These are phyloP conservation scores for Entelexis sorbosivorans DNA, from an alignment of 1,139 yeast genomes.

Conservation along the genomic window DNA sequence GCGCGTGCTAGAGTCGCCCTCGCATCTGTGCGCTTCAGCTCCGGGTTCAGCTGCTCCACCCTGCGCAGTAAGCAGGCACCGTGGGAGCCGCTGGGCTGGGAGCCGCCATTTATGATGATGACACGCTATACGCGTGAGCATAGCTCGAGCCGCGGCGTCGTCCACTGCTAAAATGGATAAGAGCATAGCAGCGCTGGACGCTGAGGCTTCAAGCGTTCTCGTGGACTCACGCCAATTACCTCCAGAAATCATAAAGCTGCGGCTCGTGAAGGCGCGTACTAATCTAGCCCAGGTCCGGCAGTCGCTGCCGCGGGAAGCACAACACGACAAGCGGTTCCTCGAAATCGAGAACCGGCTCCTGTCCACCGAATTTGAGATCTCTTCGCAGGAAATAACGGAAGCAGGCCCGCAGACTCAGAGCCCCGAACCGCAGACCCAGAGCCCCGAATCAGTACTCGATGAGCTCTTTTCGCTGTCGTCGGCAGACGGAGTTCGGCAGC, in stretches of 20 bases:
- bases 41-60: too few species aligned
- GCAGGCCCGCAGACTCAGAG: background rate
- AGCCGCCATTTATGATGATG: background rate
- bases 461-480: slow-evolving; percentile 18
- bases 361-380: slow-evolving; percentile 10
- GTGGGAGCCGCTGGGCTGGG: background rate
- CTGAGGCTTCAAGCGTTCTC: slow-evolving; percentile 13
- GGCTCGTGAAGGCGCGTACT: slow-evolving; percentile 15
- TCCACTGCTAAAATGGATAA: background rate
- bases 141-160: background rate
- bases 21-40: too few species aligned
- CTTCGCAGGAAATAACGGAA: background rate
- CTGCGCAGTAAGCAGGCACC: too few species aligned
- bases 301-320: background rate
- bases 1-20: too few species aligned
- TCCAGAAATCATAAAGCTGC: slow-evolving; percentile 8
- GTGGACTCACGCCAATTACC: slow-evolving; percentile 13
- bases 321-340: background rate
- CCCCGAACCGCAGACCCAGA: background rate
- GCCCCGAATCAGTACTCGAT: slow-evolving; percentile 7
- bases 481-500: slow-evolving; percentile 7
- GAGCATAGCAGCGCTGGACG: slow-evolving; percentile 11
- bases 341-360: slow-evolving; percentile 17
- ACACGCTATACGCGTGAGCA: background rate
- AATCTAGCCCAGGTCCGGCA: slow-evolving; percentile 5